phyloP scores from a whole-genome alignment of 2,329 filamentous ascomycete species.

The Trichoderma citrinoviride region DNA sequence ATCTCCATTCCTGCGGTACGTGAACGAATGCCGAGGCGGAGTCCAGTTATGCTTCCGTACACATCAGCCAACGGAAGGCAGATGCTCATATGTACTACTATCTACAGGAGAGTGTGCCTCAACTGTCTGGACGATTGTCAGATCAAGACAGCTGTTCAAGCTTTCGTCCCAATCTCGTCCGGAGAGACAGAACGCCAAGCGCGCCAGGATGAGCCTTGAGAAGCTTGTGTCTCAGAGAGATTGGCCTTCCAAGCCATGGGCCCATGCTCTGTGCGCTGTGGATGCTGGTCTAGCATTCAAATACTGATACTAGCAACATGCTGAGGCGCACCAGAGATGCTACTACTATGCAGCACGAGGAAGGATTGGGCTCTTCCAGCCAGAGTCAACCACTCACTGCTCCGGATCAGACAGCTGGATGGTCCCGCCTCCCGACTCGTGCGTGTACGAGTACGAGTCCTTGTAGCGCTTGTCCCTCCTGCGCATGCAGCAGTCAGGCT shows the following conservation, averaged over 20 bases:
- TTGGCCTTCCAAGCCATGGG: not conserved
- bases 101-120: not conserved
- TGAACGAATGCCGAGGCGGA: not conserved
- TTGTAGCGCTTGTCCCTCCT: not conserved
- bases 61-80: not conserved
- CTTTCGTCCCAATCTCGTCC: not conserved
- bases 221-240: constrained; percentile 2
- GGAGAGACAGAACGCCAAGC: constrained; percentile 15
- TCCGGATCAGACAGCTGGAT: not conserved
- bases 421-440: not conserved
- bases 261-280: not conserved
- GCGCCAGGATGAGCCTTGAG: not conserved
- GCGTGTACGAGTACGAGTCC: not conserved
- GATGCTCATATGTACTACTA: not conserved
- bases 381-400: not conserved
- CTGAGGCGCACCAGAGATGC: not conserved
- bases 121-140: not conserved
- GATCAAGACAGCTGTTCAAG: constrained; percentile 12
- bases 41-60: not conserved
- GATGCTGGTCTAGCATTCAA: not conserved
- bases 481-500: not conserved
- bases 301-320: not conserved
- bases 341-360: not conserved
- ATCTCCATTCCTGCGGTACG: not conserved
- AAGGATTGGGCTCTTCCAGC: not conserved